Conservation (phyloP, 305 asterid species). For the Fraxinus sp. region DNA sequence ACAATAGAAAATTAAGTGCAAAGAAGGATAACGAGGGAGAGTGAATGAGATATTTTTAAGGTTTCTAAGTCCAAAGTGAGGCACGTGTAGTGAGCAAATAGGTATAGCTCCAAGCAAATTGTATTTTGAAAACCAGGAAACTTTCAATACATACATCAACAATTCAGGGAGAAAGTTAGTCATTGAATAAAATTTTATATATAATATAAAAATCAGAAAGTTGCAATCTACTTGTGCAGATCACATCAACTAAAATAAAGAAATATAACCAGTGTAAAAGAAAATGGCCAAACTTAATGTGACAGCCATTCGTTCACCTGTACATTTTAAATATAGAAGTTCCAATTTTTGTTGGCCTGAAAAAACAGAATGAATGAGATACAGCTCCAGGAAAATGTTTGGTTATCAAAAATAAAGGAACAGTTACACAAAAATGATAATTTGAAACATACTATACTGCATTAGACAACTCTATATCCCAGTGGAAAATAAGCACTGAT, state of each 20-base stretch:
- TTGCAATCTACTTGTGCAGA: background rate
- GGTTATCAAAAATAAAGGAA: background rate
- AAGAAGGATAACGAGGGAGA: background rate
- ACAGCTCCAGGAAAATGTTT: background rate
- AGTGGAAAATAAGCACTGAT: background rate
- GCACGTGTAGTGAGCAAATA: background rate
- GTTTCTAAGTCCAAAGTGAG: background rate
- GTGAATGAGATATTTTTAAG: background rate
- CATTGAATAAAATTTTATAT: background rate
- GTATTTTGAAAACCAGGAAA: background rate
- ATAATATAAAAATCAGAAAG: background rate
- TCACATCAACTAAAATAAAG: background rate
- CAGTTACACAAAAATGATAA: background rate
- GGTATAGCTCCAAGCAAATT: background rate
- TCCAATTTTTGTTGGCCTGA: slow-evolving; percentile 1
- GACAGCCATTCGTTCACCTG: background rate
- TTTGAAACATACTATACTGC: background rate
- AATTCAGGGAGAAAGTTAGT: background rate
- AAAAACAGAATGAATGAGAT: slow-evolving; percentile 1
- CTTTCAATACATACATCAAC: background rate
- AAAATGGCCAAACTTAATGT: background rate
- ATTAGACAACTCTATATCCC: background rate
- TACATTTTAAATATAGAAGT: slow-evolving; percentile 1
- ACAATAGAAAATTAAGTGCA: background rate
- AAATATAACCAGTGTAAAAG: background rate